A percentile compares a stretch with the other conserved stretches of the same genome.
Evolutionary conservation across 352 stramenopile species (phyloP).

Genomic region (Plasmopara viticola): DNA sequence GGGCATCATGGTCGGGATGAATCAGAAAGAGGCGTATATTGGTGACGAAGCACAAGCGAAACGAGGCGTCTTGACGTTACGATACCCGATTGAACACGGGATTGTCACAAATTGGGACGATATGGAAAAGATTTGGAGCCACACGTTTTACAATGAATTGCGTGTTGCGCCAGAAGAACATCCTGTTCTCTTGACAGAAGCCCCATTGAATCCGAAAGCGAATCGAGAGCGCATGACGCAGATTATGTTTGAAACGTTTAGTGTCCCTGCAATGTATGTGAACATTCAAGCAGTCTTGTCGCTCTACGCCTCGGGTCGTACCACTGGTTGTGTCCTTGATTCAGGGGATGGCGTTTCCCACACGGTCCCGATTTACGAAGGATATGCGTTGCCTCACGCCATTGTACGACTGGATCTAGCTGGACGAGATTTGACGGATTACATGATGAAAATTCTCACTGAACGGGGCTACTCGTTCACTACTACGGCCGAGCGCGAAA

Average conservation of each 20-base stretch:
- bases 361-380: constrained; percentile 94
- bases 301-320: constrained; percentile 93
- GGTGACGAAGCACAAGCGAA: constrained; percentile 91
- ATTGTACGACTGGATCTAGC: constrained; percentile 93
- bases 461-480: constrained; percentile 94
- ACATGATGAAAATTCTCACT: constrained; percentile 96
- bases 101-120: constrained; percentile 99
- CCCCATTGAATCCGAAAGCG: constrained; percentile 90
- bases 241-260: constrained; percentile 98
- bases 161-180: constrained; percentile 94
- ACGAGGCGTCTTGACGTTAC: constrained; percentile 89
- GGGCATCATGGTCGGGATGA: constrained; percentile 97
- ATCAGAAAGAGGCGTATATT: constrained; percentile 93
- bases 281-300: constrained; percentile 93
- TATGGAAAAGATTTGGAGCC: constrained; percentile 99
- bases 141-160: constrained; percentile 99
- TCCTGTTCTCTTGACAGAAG: constrained; percentile 92
- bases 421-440: constrained; percentile 92
- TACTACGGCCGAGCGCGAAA: constrained; percentile 93
- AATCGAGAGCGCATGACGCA: constrained; percentile 92
- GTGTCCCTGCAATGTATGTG: constrained; percentile 91
- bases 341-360: constrained; percentile 92
- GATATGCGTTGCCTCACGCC: constrained; percentile 92
- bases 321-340: constrained; percentile 95
- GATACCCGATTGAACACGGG: constrained; percentile 99